These are phyloP conservation scores for Pythium sp. DNA, from an alignment of 352 stramenopile species.

Conservation along the genomic window DNA sequence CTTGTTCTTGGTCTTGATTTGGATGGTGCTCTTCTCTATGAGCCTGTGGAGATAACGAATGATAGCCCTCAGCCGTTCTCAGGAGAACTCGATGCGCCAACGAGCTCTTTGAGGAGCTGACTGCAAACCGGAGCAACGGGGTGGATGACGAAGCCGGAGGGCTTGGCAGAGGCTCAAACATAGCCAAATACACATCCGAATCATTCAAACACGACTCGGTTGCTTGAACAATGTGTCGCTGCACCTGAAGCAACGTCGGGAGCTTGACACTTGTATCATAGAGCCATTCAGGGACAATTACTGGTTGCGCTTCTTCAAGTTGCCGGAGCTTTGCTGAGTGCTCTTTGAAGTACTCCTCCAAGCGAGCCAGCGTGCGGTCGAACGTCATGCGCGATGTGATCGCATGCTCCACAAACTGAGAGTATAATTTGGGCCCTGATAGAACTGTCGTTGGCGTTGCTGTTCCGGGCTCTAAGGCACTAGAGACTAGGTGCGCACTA, in stretches of 20 bases:
- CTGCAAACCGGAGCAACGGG: constrained; percentile 45
- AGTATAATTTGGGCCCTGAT: constrained; percentile 38
- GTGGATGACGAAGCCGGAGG: constrained; percentile 22
- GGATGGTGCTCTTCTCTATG: neutral
- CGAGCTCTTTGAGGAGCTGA: constrained; percentile 42
- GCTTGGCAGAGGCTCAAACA: constrained; percentile 55
- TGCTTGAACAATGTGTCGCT: constrained; percentile 53
- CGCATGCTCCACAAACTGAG: constrained; percentile 38
- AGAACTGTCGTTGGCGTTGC: neutral
- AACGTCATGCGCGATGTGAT: constrained; percentile 63
- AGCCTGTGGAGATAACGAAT: neutral
- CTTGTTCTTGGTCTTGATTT: neutral
- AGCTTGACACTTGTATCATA: constrained; percentile 27
- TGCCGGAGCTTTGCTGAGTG: constrained; percentile 23
- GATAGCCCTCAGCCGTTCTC: constrained; percentile 1
- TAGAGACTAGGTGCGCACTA: constrained; percentile 50
- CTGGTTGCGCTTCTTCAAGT: constrained; percentile 21
- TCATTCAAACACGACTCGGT: constrained; percentile 59
- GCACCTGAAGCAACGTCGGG: constrained; percentile 58
- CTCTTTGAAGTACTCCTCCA: constrained; percentile 42
- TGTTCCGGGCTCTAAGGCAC: constrained; percentile 13
- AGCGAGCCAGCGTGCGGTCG: constrained; percentile 26
- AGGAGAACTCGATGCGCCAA: constrained; percentile 42
- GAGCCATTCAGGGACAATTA: constrained; percentile 11
- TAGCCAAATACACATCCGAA: constrained; percentile 68